Base-by-base conservation (phyloP, 129 eudicot genomes). In the Centrapalus pauciflorus region DNA sequence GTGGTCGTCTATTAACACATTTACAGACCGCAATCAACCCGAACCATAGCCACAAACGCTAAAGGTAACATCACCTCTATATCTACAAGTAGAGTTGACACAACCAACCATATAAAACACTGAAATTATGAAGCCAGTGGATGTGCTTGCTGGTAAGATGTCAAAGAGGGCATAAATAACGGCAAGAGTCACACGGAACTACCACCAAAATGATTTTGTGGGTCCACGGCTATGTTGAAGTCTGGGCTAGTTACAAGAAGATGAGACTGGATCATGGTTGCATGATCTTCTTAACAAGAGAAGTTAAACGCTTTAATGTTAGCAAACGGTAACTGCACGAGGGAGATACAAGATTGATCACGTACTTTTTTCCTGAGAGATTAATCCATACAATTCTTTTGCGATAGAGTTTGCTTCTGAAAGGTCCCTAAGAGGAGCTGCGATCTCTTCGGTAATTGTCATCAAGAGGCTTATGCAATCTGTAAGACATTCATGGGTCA, bases 401-500 rank as follows among this genome's bases (percentile, higher is more conserved):
- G 94, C 96, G 3, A 79, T 83, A 81, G 83, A 83, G 66, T 83
- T 89, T 34, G 69, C 85, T 64, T 81, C 94, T 49, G 67, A 69
- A 57, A 89, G 86, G 80, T 67, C 41, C 48, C 64, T 70, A 11
- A 89, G 74, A 41, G 82, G 77, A 43, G 5, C 14, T 3, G 74
- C 76, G 3, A 89, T 66, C 75, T 85, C 96, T 37, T 69, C 65
- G 1, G 77, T 81, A 30, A 69, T 71, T 60, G 64, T 62, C 83
- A 71, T 69, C 71, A 89, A 55, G 45, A 81, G 35, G 49, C 55
- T 67, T 82, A 78, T 79, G 66, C 90, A 89, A 68, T 83, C 96
- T 89, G 79, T 29, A 51, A n/a, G 56, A 35, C 82, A 70, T 62
- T 63, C 33, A 62, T 13, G 51, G 1, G 11, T 26, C 24, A 25